Evolutionary conservation across 2,329 filamentous ascomycete genomes (phyloP), one percentile per base, ranked within the genome.

Genomic region (Hawksworthiomyces lignivorus): DNA sequence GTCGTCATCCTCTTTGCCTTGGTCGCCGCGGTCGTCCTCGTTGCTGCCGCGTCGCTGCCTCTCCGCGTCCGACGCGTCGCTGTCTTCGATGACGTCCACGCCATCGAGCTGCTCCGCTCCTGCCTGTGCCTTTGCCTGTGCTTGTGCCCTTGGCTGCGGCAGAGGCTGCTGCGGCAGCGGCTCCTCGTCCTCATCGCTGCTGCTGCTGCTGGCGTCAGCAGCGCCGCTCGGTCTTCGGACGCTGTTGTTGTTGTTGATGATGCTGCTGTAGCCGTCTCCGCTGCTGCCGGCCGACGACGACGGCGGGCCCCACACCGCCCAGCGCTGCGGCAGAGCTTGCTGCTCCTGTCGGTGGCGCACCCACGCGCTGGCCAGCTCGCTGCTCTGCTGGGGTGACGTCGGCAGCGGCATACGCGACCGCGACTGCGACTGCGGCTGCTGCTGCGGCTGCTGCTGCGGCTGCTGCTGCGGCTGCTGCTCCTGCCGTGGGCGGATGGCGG

Each of bases 321-420:
- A 44, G 4, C 42, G 42, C 29, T 33, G 43, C 20, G 38, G 37
- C 4, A 38, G 28, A 6, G 27, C 17, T 24, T 24, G 22, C 24
- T 43, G 41, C 17, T 29, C 22, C 18, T 39, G 47, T 29, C 46
- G 45, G 12, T 36, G 43, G 12, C 39, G 39, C 28, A 45, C 29
- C 46, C 42, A 45, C 7, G 40, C 40, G 27, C 36, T 17, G 12
- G 45, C 45, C 1, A 35, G 14, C 21, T 12, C 21, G 7, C 11
- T 27, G 14, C 27, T 30, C 18, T 37, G 47, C 48, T 45, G 54
- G 45, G 47, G 54, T 40, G 17, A 54, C 45, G 34, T 50, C 39
- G 49, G 49, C 42, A 48, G 39, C 10, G 37, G 39, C 18, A 21
- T 24, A 5, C 10, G 33, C 11, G 34, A 18, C 12, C 22, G 31